Evolutionary conservation across 2,329 filamentous ascomycete genomes (phyloP).

Genomic region (Exophiala bonariae): DNA sequence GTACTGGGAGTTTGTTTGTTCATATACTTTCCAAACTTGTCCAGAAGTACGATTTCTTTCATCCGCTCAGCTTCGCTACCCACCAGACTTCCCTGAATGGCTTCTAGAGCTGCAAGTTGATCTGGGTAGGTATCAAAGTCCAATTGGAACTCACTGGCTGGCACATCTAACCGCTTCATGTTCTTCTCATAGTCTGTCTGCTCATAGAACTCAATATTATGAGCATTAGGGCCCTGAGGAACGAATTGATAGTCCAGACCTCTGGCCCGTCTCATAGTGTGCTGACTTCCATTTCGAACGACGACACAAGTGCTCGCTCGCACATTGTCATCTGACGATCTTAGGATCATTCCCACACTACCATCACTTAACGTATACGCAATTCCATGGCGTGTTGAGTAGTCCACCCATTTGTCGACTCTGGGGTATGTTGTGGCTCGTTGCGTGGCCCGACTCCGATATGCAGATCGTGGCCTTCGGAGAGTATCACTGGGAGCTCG

Average conservation of each 20-base stretch:
- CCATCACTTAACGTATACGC: constrained; percentile 53
- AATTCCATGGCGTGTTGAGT: constrained; percentile 53
- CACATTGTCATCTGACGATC: constrained; percentile 40
- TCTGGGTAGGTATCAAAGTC: constrained; percentile 20
- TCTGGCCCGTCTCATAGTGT: constrained; percentile 47
- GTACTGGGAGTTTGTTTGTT: constrained; percentile 46
- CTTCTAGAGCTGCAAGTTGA: constrained; percentile 26
- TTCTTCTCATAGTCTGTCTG: constrained; percentile 41
- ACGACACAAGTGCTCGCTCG: constrained; percentile 47
- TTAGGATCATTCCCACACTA: constrained; percentile 52
- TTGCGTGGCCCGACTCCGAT: constrained; percentile 14
- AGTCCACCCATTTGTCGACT: constrained; percentile 55
- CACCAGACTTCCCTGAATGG: constrained; percentile 27
- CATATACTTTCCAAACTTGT: constrained; percentile 55
- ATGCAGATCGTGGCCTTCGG: constrained; percentile 13
- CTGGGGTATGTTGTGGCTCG: constrained; percentile 39
- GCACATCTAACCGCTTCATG: constrained; percentile 42
- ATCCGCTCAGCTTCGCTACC: constrained; percentile 47
- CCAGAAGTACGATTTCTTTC: constrained; percentile 48
- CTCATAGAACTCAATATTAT: constrained; percentile 49
- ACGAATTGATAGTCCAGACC: constrained; percentile 45
- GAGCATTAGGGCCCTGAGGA: constrained; percentile 32
- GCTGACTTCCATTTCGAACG: constrained; percentile 46
- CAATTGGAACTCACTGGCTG: constrained; percentile 38
- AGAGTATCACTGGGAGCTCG: constrained; percentile 9